phyloP scores from a whole-genome alignment of 108 stramenopile genomes.

The Mediolabrus comicus region DNA sequence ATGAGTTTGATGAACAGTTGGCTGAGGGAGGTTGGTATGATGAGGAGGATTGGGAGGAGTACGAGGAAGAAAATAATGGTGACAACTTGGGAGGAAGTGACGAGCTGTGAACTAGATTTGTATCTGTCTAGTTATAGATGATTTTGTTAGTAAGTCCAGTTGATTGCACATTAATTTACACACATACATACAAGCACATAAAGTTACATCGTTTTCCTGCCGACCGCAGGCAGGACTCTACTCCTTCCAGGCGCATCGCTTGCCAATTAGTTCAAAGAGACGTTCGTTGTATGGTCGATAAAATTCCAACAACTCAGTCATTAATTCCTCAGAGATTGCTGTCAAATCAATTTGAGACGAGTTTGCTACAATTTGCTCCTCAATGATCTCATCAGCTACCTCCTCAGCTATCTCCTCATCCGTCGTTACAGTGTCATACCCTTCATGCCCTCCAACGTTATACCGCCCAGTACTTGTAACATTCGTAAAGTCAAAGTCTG shows the following conservation, averaged over 20 bases:
- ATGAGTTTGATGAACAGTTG: constrained; percentile 34
- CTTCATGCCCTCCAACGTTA: constrained; percentile 80
- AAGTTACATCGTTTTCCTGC: too few species aligned
- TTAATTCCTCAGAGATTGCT: constrained; percentile 64
- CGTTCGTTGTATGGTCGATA: constrained; percentile 79
- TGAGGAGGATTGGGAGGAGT: neutral
- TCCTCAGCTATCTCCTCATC: constrained; percentile 48
- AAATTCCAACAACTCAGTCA: constrained; percentile 61
- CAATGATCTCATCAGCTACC: constrained; percentile 15
- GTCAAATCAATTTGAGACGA: constrained; percentile 18
- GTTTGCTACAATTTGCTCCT: neutral
- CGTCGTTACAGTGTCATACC: constrained; percentile 69
- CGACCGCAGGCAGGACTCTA: neutral
- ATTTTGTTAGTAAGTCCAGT: neutral
- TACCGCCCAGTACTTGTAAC: constrained; percentile 57
- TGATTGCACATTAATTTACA: neutral
- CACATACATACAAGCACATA: neutral
- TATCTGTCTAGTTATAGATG: neutral
- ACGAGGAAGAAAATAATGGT: too few species aligned
- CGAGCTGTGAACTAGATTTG: neutral
- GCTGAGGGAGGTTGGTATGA: constrained; percentile 4
- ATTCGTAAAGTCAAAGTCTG: constrained; percentile 58
- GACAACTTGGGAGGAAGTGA: neutral
- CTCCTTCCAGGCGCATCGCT: constrained; percentile 63
- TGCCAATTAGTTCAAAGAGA: constrained; percentile 67